Base-by-base conservation (phyloP, 345 rosid genomes). In the Citrus hindsii region DNA sequence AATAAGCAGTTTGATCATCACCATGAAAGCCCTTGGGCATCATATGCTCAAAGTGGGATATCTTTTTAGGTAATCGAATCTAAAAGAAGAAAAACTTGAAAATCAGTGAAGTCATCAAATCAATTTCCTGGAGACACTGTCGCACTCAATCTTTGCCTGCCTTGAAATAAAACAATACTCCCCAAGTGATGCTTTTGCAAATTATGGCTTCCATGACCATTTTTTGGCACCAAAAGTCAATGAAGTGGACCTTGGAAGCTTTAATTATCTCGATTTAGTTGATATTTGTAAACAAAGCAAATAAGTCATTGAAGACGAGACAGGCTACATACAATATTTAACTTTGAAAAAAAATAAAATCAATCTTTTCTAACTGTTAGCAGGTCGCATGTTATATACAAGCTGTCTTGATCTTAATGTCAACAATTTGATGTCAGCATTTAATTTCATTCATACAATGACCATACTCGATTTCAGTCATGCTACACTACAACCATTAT, bases 221-320 rank as follows among this genome's bases (percentile, higher is more conserved):
- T 4, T 27, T 27, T 28, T 74, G 72, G 64, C 32, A 28, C 33
- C n/a, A 77, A 85, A 82, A 77, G 86, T 85, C 86, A 87, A 82
- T 24, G 42, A 67, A 73, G 71, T 67, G 76, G 80, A 83, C 84
- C 80, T 80, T 56, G 48, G 19, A 63, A 53, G 25, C 64, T 67
- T 46, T 72, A 16, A 28, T 27, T 13, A 58, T 1, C 53, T 19
- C 24, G 30, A 59, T 59, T 18, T 56, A 28, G 51, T 77, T 61
- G 51, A 24, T 75, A 30, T 75, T 28, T 35, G 7, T 35, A 35
- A 67, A 66, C 37, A 16, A 22, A 22, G 46, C 81, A 38, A 27
- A 19, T 74, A 78, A 87, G 82, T 78, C 4, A 32, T 42, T 62
- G 77, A 71, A 68, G 78, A 80, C 51, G 71, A 69, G 79, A 67